Conservation (phyloP, 2,329 filamentous ascomycete genomes). For the Hypoxylon sp. region DNA sequence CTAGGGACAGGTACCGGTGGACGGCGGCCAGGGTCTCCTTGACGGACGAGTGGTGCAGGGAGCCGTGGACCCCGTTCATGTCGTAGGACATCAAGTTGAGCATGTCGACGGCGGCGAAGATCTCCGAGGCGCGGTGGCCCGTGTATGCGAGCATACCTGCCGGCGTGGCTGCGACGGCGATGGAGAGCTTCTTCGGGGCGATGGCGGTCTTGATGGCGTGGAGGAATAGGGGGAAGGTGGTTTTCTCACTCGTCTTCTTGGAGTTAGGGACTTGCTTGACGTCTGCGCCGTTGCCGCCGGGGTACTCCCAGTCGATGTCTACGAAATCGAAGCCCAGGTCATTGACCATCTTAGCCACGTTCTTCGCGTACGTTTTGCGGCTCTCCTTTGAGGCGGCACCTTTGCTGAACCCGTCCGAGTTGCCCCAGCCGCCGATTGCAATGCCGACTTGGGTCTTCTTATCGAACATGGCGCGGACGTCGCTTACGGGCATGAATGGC, state of each 20-base stretch:
- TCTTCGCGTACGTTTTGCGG: conserved; percentile 71
- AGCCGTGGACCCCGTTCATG: conserved; percentile 78
- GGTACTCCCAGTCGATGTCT: conserved; percentile 78
- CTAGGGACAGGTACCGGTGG: conserved; percentile 70
- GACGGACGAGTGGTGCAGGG: conserved; percentile 75
- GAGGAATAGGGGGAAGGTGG: conserved; percentile 75
- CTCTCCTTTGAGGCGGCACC: conserved; percentile 66
- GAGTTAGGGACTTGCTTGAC: conserved; percentile 75
- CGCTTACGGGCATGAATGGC: conserved; percentile 67
- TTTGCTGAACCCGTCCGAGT: conserved; percentile 72
- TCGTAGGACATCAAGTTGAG: conserved; percentile 81
- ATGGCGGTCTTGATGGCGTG: conserved; percentile 70
- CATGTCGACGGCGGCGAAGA: conserved; percentile 73
- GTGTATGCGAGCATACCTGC: conserved; percentile 78
- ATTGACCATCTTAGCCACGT: conserved; percentile 74
- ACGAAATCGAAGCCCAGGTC: conserved; percentile 76
- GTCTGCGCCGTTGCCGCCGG: conserved; percentile 76
- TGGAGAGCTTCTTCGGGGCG: conserved; percentile 72
- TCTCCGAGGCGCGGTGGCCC: conserved; percentile 66
- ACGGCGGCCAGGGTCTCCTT: conserved; percentile 66
- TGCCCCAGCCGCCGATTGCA: conserved; percentile 82
- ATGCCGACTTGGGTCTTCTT: conserved; percentile 74
- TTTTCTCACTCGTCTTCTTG: conserved; percentile 71
- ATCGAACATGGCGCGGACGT: conserved; percentile 64
- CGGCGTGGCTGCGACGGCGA: conserved; percentile 75